Evolutionary conservation across 1,284 basidiomycete genomes (phyloP).

Genomic region (Sporisorium iseilematis-ciliati): DNA sequence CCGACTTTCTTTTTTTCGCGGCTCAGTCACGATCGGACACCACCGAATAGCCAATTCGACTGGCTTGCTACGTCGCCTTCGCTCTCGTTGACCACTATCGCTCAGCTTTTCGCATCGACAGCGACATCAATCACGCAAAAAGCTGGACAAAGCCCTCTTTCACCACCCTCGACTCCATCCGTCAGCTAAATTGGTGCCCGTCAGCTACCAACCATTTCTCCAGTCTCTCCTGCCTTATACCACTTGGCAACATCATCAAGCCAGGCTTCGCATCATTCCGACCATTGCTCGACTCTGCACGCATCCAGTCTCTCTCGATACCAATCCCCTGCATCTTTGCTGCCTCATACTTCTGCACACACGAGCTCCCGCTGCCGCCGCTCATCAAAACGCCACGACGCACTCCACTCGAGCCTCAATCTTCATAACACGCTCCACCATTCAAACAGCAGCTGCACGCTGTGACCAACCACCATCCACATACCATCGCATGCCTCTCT

Average conservation of each 20-base stretch:
- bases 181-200: too few relatives aligned
- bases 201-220: neutral
- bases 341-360: neutral
- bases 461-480: neutral
- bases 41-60: neutral
- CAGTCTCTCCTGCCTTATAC: neutral
- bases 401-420: neutral
- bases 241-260: neutral
- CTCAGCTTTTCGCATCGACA: neutral
- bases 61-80: neutral
- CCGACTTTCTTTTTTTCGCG: neutral
- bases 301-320: neutral
- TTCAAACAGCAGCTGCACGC: neutral
- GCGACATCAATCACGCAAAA: neutral
- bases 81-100: neutral
- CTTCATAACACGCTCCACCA: neutral
- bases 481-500: slow-evolving; percentile 17
- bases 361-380: too few relatives aligned
- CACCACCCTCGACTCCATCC: neutral
- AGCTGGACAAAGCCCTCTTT: neutral
- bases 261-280: neutral
- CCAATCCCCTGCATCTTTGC: slow-evolving; percentile 1
- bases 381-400: too few relatives aligned
- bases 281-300: neutral
- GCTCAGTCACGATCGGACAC: neutral